These are phyloP conservation scores for Chimonanthus praecox DNA, from an alignment of 164 flowering plant species.

Conservation along the genomic window DNA sequence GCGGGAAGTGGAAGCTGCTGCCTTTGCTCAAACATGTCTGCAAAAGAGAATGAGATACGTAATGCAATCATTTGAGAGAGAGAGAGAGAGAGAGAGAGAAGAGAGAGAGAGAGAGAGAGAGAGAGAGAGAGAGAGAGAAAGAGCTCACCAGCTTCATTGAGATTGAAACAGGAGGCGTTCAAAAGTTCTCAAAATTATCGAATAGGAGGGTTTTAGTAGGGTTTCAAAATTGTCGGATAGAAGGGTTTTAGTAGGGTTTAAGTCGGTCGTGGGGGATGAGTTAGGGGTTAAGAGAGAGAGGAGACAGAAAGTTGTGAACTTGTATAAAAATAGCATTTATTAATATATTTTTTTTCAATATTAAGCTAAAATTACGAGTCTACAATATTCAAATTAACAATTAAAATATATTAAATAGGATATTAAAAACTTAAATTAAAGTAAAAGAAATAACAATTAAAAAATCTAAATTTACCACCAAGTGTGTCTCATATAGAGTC, in stretches of 20 bases:
- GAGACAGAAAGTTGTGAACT: too few species aligned
- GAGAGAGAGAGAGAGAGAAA: neutral
- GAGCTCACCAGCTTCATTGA: conserved; percentile 8
- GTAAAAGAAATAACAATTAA: too few species aligned
- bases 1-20: conserved; percentile 24
- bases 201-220: neutral
- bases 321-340: too few species aligned
- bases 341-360: too few species aligned
- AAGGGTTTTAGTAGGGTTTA: too few species aligned
- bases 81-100: neutral
- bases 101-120: neutral
- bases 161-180: neutral
- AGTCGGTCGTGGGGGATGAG: neutral
- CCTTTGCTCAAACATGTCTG: conserved; percentile 51
- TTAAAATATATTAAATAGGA: too few species aligned
- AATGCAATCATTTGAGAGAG: neutral
- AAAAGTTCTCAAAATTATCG: neutral
- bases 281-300: neutral
- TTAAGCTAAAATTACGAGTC: too few species aligned
- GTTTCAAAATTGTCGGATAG: neutral
- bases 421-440: too few species aligned
- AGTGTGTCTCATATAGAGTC: too few species aligned
- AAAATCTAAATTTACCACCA: too few species aligned
- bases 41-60: neutral
- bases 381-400: too few species aligned